Conservation (phyloP, 331 rosid species). For the Pyracantha coccinea region DNA sequence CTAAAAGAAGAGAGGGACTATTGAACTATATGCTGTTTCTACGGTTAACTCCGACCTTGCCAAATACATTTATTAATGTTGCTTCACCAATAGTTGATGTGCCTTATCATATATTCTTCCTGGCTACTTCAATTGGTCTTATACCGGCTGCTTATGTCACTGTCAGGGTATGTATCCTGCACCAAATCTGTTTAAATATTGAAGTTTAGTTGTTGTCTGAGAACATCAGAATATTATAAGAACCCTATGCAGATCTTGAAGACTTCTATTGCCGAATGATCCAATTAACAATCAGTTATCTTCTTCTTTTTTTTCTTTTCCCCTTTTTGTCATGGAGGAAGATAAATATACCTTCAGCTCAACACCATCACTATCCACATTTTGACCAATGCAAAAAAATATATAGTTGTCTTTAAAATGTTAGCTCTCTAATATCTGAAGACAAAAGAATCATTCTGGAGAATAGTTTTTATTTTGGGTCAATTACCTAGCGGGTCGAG, state of each 20-base stretch:
- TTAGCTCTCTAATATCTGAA: background rate
- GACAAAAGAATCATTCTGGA: background rate
- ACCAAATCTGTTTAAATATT: background rate
- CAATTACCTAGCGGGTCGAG: background rate
- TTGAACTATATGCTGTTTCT: slow-evolving; percentile 96
- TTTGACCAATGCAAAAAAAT: background rate
- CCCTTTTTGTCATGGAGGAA: background rate
- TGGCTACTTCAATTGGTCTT: slow-evolving; percentile 75
- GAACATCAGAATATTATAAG: background rate
- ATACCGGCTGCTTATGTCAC: slow-evolving; percentile 94
- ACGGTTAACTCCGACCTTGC: slow-evolving; percentile 87
- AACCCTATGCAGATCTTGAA: background rate
- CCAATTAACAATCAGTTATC: background rate
- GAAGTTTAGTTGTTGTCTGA: background rate
- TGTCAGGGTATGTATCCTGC: slow-evolving; percentile 55
- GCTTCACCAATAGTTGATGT: slow-evolving; percentile 97
- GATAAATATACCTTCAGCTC: background rate
- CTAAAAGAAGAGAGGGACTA: slow-evolving; percentile 62
- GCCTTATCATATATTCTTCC: slow-evolving; percentile 77
- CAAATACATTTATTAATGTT: slow-evolving; percentile 89
- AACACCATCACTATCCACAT: background rate
- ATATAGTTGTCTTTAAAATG: background rate
- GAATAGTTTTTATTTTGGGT: background rate
- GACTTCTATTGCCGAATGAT: background rate
- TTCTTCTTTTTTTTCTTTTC: no score